These are phyloP conservation scores for Neoascochyta sp. DNA, from an alignment of 2,329 filamentous ascomycete genomes.

Conservation along the genomic window DNA sequence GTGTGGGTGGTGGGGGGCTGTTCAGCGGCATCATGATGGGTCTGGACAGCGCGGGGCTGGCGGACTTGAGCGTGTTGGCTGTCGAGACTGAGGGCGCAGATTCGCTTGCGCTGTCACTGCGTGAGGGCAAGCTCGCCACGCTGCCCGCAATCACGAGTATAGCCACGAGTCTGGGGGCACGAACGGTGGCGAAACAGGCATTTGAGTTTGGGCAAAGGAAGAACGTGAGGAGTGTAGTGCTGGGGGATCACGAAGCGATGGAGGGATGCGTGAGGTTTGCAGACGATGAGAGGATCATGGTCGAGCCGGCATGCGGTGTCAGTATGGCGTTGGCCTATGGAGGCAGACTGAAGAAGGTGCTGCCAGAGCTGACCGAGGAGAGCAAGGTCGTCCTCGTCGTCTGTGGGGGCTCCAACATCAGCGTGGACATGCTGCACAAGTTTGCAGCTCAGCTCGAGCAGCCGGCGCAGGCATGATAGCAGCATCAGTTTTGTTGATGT, in stretches of 20 bases:
- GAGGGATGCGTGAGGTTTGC: conserved; percentile 69
- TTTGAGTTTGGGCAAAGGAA: conserved; percentile 56
- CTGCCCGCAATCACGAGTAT: conserved; percentile 68
- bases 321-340: conserved; percentile 65
- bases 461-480: no score
- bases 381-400: conserved; percentile 79
- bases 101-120: conserved; percentile 61
- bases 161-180: conserved; percentile 67
- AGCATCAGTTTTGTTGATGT: no score
- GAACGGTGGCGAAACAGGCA: conserved; percentile 61
- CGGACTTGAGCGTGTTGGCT: conserved; percentile 53
- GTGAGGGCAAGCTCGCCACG: conserved; percentile 54
- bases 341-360: conserved; percentile 53
- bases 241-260: conserved; percentile 72
- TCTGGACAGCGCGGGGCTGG: conserved; percentile 5
- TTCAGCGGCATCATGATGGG: conserved; percentile 65
- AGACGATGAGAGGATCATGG: conserved; percentile 73
- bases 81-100: conserved; percentile 72
- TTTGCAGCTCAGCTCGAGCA: conserved; percentile 4
- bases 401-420: conserved; percentile 61
- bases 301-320: conserved; percentile 80
- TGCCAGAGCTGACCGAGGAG: conserved; percentile 50
- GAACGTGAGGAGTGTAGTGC: conserved; percentile 56
- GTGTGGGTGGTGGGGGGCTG: conserved; percentile 72
- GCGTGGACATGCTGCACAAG: conserved; percentile 28